Base-by-base conservation (phyloP, 1,139 yeast genomes). In the Meyerozyma sp. region DNA sequence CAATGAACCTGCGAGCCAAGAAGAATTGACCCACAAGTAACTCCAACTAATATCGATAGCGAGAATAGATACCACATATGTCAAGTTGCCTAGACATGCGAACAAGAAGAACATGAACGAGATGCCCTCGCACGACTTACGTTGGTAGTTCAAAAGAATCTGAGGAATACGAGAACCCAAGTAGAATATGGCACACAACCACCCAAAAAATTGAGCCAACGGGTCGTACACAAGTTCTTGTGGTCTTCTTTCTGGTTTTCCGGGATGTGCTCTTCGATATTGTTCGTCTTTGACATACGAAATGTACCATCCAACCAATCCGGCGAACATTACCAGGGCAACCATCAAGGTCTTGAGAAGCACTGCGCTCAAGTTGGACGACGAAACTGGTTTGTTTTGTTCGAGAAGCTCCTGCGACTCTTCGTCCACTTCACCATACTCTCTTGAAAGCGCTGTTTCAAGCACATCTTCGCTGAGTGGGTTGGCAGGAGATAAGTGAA, bases 51-150 rank as follows among this genome's bases (percentile, higher is more conserved):
- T 70, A 52, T 88, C 89, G 39, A 90, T 87, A 37, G 85, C 77
- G 42, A 91, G 67, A 45, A 91, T 91, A 13, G 95, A 85, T 25
- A 88, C 76, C 36, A 91, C 96, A 55, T 89, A 91, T 0, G 96
- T 88, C 58, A 87, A 70, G 61, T 91, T 91, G 40, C 98, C 98
- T 47, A 91, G 68, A 61, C 96, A 89, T 30, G 98, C 97, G 72
- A 91, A 90, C 35, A 90, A 68, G 65, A 91, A 91, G 65, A 91
- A 91, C 75, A 91, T 73, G 60, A 91, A 89, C 25, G 95, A 85
- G 43, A 91, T 85, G 26, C 98, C 98, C 48, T 90, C 97, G 58
- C 96, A 87, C 2, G 95, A 85, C 65, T 89, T 89, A 55, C 97
- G 76, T 61, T 82, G 73, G 59, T 73, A 88, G 65, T 91, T 91